Evolutionary conservation across 2,329 filamentous ascomycete species (phyloP), one percentile per base, ranked within the genome.

Genomic region (Botrytis paeoniae): DNA sequence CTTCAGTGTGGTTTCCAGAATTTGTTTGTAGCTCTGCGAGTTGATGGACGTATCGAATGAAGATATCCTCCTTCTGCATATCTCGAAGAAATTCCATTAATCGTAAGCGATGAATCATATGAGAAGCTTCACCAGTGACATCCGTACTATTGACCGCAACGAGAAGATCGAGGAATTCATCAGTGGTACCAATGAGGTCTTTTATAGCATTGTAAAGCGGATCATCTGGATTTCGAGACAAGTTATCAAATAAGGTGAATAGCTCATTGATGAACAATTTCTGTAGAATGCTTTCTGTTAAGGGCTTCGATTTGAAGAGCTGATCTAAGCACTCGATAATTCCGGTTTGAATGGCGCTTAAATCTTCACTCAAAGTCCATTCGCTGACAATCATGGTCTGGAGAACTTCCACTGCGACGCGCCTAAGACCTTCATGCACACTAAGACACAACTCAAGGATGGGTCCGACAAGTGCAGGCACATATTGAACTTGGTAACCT

Each of bases 341-440:
- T 82, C 98, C 96, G 3, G 94, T 96, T 82, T 98, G 95, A 69
- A 99, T 93, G 65, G 96, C 90, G 3, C 92, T 92, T 65, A 99
- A 84, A 80, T 98, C 95, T 80, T 97, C 93, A 80, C 94, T 98
- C 76, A 99, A 83, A 25, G 94, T 95, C 96, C 96, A 99, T 82
- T 99, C 96, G 83, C 95, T 97, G 77, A 98, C 91, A 79, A 99
- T 97, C 96, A 99, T 99, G 4, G 94, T 97, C 81, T 97, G 94
- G 75, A 99, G 83, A 32, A 99, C 93, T 81, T 97, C 93, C 43
- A 98, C 94, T 0, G 95, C 96, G 82, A 97, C 96, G 75, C 89
- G 90, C 74, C 96, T 89, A 73, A 99, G 85, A 5, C 95, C 95
- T 81, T 97, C 94, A 77, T 99, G 96, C 6, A 98, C 94, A 80